A percentile compares a stretch with the other conserved stretches of the same genome.
Conservation (phyloP, 2,329 filamentous ascomycete species). For the Fusarium sp. region DNA sequence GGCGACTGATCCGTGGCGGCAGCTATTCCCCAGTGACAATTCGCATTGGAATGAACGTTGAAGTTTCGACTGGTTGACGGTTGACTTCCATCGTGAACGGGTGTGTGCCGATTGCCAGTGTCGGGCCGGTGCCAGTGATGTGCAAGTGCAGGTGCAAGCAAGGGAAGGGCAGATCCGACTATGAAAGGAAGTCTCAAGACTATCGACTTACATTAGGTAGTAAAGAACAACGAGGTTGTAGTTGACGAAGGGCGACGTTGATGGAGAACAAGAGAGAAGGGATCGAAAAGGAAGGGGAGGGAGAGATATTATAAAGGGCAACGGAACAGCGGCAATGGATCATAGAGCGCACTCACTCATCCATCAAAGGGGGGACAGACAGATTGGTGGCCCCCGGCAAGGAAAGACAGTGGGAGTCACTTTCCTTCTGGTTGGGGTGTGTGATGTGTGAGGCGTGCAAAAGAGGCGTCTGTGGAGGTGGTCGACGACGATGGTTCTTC, state of each 20-base stretch:
- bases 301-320: slow-evolving; percentile 41
- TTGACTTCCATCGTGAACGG: not conserved
- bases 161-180: not conserved
- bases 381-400: slow-evolving; percentile 20
- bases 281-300: slow-evolving; percentile 20
- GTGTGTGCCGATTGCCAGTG: not conserved
- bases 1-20: not conserved
- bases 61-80: not conserved
- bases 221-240: slow-evolving; percentile 37
- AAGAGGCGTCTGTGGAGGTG: not conserved
- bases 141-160: slow-evolving; percentile 3
- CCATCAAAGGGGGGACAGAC: slow-evolving; percentile 24
- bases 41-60: not conserved
- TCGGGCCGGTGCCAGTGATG: not conserved
- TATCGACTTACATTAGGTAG: slow-evolving; percentile 37
- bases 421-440: not conserved
- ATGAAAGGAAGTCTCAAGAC: slow-evolving; percentile 7
- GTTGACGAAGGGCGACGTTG: slow-evolving; percentile 37
- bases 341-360: slow-evolving; percentile 12
- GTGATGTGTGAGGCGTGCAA: not conserved
- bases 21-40: not conserved
- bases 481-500: slow-evolving; percentile 10
- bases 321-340: slow-evolving; percentile 16
- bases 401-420: slow-evolving; percentile 1
- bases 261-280: slow-evolving; percentile 28